Base-by-base conservation (phyloP, 345 rosid species). In the Atalantia buxifolia region DNA sequence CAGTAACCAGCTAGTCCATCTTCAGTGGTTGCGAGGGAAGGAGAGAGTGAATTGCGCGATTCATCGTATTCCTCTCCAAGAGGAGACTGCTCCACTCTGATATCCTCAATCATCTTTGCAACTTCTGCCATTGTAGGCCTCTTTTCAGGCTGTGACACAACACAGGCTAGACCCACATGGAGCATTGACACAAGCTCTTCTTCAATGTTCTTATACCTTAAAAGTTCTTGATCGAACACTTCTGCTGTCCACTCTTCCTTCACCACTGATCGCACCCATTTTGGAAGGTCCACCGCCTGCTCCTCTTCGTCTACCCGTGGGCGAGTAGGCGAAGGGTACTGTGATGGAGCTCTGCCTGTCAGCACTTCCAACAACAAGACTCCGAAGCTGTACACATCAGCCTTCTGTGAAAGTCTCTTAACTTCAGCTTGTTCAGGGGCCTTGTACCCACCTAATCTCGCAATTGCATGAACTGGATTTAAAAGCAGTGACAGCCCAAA, bases 161-260 rank as follows among this genome's bases (percentile, higher is more conserved):
- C 94, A 63, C 99, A 95, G 5, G 94, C 96, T 67, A 95, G 60
- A 24, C 92, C 97, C 12, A 95, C 97, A 73, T 92, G 99, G 16
- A 95, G 89, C 99, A 95, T 93, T 1, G 96, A 84, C 76, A 93
- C 94, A 60, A 95, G 93, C 72, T 93, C 98, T 77, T 92, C 98
- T 76, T 92, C 97, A 19, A 95, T 93, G 83, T 95, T 93, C 85
- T 95, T 95, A 77, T 95, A 95, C 91, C 99, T 91, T 81, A 95
- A 35, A 48, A 95, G 92, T 81, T 95, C 99, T 81, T 89, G 89
- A 82, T 95, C 99, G 79, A 95, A 95, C 78, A 95, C 98, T 85
- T 95, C 99, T 7, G 97, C 95, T 19, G 99, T 95, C 98, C 98
- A 93, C 82, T 93, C 99, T 82, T 95, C 98, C 86, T 89, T 95